These are phyloP conservation scores for Dalbergia cultrata DNA, from an alignment of 306 rosid species.

Conservation along the genomic window DNA sequence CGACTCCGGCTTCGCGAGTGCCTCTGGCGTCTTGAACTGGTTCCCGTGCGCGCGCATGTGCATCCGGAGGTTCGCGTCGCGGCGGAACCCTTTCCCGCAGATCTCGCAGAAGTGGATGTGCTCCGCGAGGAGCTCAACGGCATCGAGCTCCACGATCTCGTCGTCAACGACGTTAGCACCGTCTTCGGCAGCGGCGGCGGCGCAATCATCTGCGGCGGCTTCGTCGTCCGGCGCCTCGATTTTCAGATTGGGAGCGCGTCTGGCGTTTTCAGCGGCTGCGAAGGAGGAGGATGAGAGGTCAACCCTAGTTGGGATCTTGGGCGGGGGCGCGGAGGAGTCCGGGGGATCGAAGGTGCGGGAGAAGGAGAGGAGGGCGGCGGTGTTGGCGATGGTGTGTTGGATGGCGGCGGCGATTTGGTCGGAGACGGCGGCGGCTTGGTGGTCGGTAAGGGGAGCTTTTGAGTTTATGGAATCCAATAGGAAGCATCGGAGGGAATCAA, in stretches of 20 bases:
- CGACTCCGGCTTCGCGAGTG: conserved; percentile 65
- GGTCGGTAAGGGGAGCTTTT: conserved; percentile 49
- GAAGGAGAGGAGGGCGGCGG: conserved; percentile 64
- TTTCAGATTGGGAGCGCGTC: conserved; percentile 45
- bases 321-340: conserved; percentile 4
- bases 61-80: conserved; percentile 94
- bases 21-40: conserved; percentile 79
- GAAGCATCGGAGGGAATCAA: conserved; percentile 67
- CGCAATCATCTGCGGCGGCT: conserved; percentile 37
- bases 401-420: conserved; percentile 68
- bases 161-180: conserved; percentile 29
- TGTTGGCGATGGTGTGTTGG: conserved; percentile 64
- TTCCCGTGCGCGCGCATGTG: conserved; percentile 97
- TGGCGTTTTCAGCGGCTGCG: not conserved
- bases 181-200: conserved; percentile 8
- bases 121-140: conserved; percentile 77
- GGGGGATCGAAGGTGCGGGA: conserved; percentile 26
- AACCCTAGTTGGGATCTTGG: not conserved
- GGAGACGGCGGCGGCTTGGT: conserved; percentile 65
- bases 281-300: not conserved
- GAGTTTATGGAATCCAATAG: conserved; percentile 62
- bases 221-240: conserved; percentile 45
- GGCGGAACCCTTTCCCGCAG: conserved; percentile 92
- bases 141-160: conserved; percentile 84
- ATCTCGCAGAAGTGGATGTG: conserved; percentile 88